Evolutionary conservation across 2,329 filamentous ascomycete species (phyloP), one percentile per base, ranked within the genome.

Genomic region (Chlorencoelia australis): DNA sequence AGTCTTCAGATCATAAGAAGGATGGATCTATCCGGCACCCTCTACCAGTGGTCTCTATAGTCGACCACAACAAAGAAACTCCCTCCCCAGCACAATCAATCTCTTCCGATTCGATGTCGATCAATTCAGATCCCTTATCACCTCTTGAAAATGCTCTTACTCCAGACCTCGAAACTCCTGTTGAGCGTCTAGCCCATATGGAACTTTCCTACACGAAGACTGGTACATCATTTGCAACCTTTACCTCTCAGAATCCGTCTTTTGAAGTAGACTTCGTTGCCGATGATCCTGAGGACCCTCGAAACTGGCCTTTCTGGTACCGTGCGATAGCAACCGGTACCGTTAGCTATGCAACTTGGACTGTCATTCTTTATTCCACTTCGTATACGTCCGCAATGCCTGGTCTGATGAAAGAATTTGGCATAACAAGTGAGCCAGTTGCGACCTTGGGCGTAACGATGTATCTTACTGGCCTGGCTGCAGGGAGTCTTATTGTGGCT

Each of bases 381-480:
- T 79, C 74, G 34, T 93, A 91, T 55, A 86, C 84, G 1, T 73
- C 78, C 1, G 79, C 77, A 3, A 73, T 82, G 21, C 69, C 73
- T 1, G 78, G 81, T 0, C 73, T 93, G 57, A 73, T 75, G 51
- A 56, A 66, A 10, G 78, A 84, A 34, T 89, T 86, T 47, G 60
- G 67, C 24, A 65, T 75, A 13, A 54, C 63, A 5, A 68, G 63
- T 10, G 66, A 73, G 21, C 75, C 73, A 0, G 58, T 79, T n/a
- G 70, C 79, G 1, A 82, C 83, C 0, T 62, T 91, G 3, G 85
- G 85, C 4, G 65, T 93, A 29, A 91, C 85, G 0, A 79, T 79
- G 0, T 93, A 91, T 53, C 67, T 91, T 7, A 56, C 85, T 16
- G 85, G 85, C 4, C 67, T 91, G 30, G 84, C 82, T 0, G 58